Evolutionary conservation across 148 eudicot species (phyloP).

Genomic region (Bassia scoparia): DNA sequence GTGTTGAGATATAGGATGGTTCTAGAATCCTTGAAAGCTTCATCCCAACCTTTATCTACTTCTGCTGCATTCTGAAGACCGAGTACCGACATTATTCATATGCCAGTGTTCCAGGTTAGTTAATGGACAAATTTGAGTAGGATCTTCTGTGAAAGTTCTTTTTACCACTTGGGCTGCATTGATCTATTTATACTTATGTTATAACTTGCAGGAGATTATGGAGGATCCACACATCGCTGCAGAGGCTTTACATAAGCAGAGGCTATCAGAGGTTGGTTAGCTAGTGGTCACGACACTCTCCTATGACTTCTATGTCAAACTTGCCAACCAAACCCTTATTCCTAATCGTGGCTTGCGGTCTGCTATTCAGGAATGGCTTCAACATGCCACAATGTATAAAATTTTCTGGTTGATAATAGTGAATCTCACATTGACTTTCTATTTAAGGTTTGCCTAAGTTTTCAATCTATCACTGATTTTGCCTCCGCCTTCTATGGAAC

Average conservation of each 20-base stretch:
- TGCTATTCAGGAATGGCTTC: constrained; percentile 75
- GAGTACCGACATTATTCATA: constrained; percentile 51
- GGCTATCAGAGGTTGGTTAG: constrained; percentile 74
- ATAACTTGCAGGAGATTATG: constrained; percentile 65
- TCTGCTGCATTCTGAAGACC: constrained; percentile 33
- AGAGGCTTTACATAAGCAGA: constrained; percentile 80
- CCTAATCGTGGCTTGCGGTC: constrained; percentile 78
- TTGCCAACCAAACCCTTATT: constrained; percentile 47
- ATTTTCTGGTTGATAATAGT: background rate
- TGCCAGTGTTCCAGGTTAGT: constrained; percentile 82
- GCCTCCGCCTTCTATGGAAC: no score
- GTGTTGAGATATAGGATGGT: constrained; percentile 62
- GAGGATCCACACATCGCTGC: constrained; percentile 83
- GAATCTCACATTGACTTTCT: background rate
- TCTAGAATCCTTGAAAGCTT: constrained; percentile 59
- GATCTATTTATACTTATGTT: background rate
- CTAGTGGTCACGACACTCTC: constrained; percentile 68
- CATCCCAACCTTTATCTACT: constrained; percentile 39
- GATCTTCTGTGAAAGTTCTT: background rate
- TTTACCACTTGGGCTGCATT: background rate
- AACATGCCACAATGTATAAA: constrained; percentile 19
- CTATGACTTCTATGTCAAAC: constrained; percentile 64
- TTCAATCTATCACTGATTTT: background rate
- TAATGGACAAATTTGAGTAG: background rate
- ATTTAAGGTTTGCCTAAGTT: background rate